Evolutionary conservation across 1,284 basidiomycete species (phyloP).

Genomic region (Trichosporon sp.): DNA sequence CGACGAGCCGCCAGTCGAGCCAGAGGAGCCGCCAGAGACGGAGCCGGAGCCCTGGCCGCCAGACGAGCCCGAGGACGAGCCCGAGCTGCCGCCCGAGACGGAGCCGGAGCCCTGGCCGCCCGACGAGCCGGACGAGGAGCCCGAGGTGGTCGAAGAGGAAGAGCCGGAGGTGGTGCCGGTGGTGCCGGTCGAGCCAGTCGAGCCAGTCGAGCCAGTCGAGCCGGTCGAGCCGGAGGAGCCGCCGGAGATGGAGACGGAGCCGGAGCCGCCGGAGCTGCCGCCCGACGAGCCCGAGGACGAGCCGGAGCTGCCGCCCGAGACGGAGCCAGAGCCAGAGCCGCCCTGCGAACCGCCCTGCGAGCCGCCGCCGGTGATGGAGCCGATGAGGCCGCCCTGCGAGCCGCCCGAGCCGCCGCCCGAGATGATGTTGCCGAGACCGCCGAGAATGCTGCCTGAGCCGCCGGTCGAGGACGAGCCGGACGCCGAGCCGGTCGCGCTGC

Average conservation of each 20-base stretch:
- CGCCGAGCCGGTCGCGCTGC: background rate
- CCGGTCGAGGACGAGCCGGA: background rate
- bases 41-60: slow-evolving; percentile 3
- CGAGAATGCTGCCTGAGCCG: background rate
- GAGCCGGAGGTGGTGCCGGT: background rate
- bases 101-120: background rate
- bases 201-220: background rate
- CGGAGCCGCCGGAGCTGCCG: background rate
- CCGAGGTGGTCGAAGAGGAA: background rate
- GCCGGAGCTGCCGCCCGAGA: background rate
- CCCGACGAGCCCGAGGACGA: background rate
- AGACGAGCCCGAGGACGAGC: background rate
- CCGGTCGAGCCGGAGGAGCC: background rate
- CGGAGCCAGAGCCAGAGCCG: background rate
- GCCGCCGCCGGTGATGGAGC: background rate
- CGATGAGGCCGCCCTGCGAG: background rate
- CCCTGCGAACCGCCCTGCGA: background rate
- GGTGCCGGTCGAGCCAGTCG: background rate
- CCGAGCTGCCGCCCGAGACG: background rate
- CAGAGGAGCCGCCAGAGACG: background rate
- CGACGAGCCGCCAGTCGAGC: background rate
- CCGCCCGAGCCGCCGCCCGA: background rate
- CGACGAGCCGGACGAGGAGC: background rate
- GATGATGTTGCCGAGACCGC: background rate
- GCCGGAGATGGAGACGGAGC: background rate